These are phyloP conservation scores for Kentomonas sorsogonicus DNA, from an alignment of 208 protist species.

Conservation along the genomic window DNA sequence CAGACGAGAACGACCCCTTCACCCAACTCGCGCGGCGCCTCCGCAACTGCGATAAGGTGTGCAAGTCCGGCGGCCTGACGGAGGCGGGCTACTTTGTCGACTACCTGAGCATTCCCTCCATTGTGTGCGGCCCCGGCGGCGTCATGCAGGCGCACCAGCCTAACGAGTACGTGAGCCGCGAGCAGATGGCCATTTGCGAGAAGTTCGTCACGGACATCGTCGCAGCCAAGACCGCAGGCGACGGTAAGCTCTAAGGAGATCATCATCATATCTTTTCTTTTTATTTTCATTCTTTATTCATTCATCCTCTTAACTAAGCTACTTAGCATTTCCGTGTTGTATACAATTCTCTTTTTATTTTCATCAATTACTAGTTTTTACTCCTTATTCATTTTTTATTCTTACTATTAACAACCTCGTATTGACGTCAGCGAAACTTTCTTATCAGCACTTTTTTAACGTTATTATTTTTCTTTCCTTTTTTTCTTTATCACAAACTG, in stretches of 20 bases:
- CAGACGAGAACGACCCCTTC: slow-evolving; percentile 33
- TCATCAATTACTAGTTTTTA: too few species aligned
- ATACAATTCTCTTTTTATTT: background rate
- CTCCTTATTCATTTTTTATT: too few species aligned
- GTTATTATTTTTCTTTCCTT: background rate
- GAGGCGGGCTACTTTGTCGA: slow-evolving; percentile 8
- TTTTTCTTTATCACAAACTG: background rate
- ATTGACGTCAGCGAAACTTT: too few species aligned
- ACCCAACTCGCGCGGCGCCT: slow-evolving; percentile 15
- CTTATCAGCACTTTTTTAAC: too few species aligned
- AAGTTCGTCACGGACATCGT: background rate
- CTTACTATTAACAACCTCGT: too few species aligned
- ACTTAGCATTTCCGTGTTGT: background rate
- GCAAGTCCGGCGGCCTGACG: slow-evolving; percentile 1
- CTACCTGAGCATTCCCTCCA: slow-evolving; percentile 1
- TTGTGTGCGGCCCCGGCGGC: slow-evolving; percentile 2
- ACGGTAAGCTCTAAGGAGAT: too few species aligned
- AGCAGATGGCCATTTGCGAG: background rate
- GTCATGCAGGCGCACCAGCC: slow-evolving; percentile 15
- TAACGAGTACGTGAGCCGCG: background rate
- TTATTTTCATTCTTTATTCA: background rate
- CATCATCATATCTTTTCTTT: background rate
- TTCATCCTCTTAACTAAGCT: background rate
- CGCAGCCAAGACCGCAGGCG: background rate
- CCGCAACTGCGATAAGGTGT: slow-evolving; percentile 5